Conservation (phyloP, 1,284 basidiomycete species). For the Apiotrichum akiyoshidainum region DNA sequence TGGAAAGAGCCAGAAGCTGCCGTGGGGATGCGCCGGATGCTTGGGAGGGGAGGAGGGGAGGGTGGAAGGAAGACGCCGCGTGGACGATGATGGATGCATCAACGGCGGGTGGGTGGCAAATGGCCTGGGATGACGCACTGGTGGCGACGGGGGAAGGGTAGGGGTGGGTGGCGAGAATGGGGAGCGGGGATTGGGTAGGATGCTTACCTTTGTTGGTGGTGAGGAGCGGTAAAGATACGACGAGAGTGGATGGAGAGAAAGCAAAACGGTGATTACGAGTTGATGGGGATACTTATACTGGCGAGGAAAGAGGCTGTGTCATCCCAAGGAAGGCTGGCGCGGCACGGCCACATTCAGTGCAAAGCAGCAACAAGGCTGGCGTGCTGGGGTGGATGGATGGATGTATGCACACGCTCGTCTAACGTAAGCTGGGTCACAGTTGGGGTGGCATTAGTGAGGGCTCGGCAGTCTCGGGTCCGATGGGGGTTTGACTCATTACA, state of each 20-base stretch:
- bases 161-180: neutral
- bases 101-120: neutral
- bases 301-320: too few species aligned
- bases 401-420: too few species aligned
- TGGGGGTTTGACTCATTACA: too few species aligned
- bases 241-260: neutral
- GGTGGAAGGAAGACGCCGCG: neutral
- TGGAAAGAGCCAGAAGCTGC: neutral
- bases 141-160: neutral
- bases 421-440: too few species aligned
- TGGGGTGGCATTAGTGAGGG: too few species aligned
- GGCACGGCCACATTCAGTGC: too few species aligned
- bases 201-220: neutral
- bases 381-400: too few species aligned
- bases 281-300: neutral
- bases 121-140: neutral
- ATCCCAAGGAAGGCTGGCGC: too few species aligned
- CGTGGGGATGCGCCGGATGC: too few species aligned
- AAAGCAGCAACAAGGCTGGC: too few species aligned
- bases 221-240: neutral
- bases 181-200: neutral
- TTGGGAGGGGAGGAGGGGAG: neutral
- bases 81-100: neutral
- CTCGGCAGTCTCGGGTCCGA: too few species aligned
- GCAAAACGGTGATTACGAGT: neutral